Evolutionary conservation across 208 protist species (phyloP).

Genomic region (Trypanosoma caninum): DNA sequence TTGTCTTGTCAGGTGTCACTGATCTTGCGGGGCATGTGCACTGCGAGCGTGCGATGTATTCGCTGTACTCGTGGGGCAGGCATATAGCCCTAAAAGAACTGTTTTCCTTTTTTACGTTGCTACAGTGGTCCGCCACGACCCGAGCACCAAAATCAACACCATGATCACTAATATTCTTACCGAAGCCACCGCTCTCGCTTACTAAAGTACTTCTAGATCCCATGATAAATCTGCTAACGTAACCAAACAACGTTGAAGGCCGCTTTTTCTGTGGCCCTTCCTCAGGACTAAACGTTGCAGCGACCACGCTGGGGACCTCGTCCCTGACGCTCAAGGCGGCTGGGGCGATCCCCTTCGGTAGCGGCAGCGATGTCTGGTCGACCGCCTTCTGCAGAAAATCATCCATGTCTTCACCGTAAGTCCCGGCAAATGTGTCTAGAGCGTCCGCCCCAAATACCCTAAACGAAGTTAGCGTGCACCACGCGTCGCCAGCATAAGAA

Average conservation of each 20-base stretch:
- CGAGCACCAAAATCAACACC: no score
- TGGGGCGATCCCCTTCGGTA: not conserved
- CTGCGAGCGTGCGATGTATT: not conserved
- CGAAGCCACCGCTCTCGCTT: no score
- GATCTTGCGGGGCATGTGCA: constrained; percentile 3
- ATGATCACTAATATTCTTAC: no score
- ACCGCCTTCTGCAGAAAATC: constrained; percentile 1
- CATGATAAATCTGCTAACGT: no score
- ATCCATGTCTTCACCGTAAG: constrained; percentile 13
- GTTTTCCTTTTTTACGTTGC: not conserved
- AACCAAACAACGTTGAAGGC: no score
- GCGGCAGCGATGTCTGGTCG: not conserved
- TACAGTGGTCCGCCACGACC: constrained; percentile 1
- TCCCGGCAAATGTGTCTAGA: constrained; percentile 33
- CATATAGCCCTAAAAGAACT: constrained; percentile 10
- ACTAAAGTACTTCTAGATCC: no score
- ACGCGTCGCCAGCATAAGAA: constrained; percentile 28
- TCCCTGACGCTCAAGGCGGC: not conserved
- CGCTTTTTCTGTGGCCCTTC: no score
- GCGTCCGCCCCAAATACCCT: constrained; percentile 35
- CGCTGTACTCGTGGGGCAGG: constrained; percentile 1
- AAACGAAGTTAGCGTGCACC: constrained; percentile 38
- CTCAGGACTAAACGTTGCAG: no score
- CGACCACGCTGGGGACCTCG: no score
- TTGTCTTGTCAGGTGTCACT: not conserved